Evolutionary conservation across 2,329 filamentous ascomycete genomes (phyloP), one percentile per base, ranked within the genome.

Genomic region (Botrytis cinerea): DNA sequence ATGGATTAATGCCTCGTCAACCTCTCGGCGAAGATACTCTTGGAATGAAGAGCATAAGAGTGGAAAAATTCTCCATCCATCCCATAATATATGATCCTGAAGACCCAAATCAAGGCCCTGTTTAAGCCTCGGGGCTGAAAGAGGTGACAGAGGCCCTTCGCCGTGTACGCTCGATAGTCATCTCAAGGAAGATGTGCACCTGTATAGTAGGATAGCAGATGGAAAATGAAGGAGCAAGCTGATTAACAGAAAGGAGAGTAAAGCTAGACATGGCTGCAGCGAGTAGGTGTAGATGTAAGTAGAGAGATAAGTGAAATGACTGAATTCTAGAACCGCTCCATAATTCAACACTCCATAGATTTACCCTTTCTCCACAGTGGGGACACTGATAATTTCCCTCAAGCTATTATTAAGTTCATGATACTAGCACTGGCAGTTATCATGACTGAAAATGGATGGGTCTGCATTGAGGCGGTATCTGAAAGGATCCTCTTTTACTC

Each of bases 341-440:
- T 35, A 35, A 35, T 20, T 51, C n/a, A 63, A 25, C 25, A 63
- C 18, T 69, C 54, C 38, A 38, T 35, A 25, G 20, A 35, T 20
- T 40, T 48, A 20, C 32, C n/a, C 28, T 25, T 48, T 63, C 68
- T 46, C 69, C 69, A 71, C 69, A 40, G 57, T 71, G 69, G 69
- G 63, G 25, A 48, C 28, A 25, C n/a, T 59, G 28, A 63, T 25
- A 51, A 63, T 48, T 63, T 38, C 35, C 35, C 60, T 43, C 38
- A 20, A n/a, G 60, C 35, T 62, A 57, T 28, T 57, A 57, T 57
- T 28, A 32, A 57, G 51, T 28, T 28, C 14, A 28, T n/a, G 28
- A 62, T 63, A 20, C 32, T 16, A 70, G 59, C 40, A 70, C 40
- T 48, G 28, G 57, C 32, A 70, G 32, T 38, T 46, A 35, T 46